These are phyloP conservation scores for Sporisorium sorghi DNA, from an alignment of 1,284 basidiomycete genomes.

Conservation along the genomic window DNA sequence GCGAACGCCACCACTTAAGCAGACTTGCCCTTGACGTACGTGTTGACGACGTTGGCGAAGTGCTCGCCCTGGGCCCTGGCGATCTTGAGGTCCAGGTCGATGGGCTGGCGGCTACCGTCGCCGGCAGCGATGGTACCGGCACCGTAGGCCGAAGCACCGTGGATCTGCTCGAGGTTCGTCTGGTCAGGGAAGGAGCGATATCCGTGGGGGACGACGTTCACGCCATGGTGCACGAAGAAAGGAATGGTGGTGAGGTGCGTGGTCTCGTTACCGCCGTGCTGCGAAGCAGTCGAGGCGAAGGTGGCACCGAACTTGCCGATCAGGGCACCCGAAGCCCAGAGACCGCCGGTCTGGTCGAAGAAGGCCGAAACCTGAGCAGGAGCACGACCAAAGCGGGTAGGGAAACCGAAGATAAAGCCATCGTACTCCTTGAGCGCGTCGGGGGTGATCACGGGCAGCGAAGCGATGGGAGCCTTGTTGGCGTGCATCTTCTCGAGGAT, in stretches of 20 bases:
- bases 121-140: constrained; percentile 56
- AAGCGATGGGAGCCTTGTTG: constrained; percentile 71
- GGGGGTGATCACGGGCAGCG: constrained; percentile 80
- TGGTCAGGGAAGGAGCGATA: constrained; percentile 36
- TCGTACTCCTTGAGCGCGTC: constrained; percentile 75
- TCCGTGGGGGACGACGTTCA: constrained; percentile 54
- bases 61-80: constrained; percentile 52
- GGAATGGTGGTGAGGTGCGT: constrained; percentile 60
- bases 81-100: constrained; percentile 40
- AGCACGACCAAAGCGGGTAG: constrained; percentile 70
- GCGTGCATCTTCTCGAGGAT: constrained; percentile 83
- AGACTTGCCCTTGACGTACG: constrained; percentile 52
- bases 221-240: constrained; percentile 60
- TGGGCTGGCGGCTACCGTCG: constrained; percentile 51
- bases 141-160: constrained; percentile 52
- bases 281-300: constrained; percentile 75
- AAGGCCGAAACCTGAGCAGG: constrained; percentile 73
- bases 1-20: constrained; percentile 9
- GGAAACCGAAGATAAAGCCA: constrained; percentile 75
- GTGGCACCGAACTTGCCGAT: constrained; percentile 81
- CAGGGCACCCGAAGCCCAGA: constrained; percentile 80
- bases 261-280: constrained; percentile 69
- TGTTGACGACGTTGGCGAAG: constrained; percentile 54
- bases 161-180: constrained; percentile 38
- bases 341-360: constrained; percentile 80